Conservation (phyloP, 306 rosid genomes). For the barrel medic (Medicago truncatula) region MtrunA17r5.0-ANR NC_053044.1:53379501-53380000, state of each 20-base stretch:
- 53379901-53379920: too few relatives aligned
- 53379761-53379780: conserved; percentile 40
- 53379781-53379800: conserved; percentile 34
- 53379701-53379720: background rate
- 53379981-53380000: too few relatives aligned
- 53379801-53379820: conserved; percentile 52
- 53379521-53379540: conserved; percentile 21
- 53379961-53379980: too few relatives aligned
- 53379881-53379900: too few relatives aligned
- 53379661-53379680: background rate
- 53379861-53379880: too few relatives aligned
- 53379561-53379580: background rate
- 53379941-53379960: too few relatives aligned
- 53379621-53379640: background rate
- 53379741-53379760: background rate
- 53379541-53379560: background rate
- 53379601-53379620: too few relatives aligned
- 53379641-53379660: background rate
- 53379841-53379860: too few relatives aligned
- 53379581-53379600: background rate
- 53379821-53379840: conserved; percentile 29
- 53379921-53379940: too few relatives aligned
- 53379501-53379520: conserved; percentile 19
- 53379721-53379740: background rate
- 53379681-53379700: background rate